A percentile compares a stretch with the other conserved stretches of the same genome.
Evolutionary conservation across 805 yeast species (phyloP).

Genomic region (Deakozyma indianensis): DNA sequence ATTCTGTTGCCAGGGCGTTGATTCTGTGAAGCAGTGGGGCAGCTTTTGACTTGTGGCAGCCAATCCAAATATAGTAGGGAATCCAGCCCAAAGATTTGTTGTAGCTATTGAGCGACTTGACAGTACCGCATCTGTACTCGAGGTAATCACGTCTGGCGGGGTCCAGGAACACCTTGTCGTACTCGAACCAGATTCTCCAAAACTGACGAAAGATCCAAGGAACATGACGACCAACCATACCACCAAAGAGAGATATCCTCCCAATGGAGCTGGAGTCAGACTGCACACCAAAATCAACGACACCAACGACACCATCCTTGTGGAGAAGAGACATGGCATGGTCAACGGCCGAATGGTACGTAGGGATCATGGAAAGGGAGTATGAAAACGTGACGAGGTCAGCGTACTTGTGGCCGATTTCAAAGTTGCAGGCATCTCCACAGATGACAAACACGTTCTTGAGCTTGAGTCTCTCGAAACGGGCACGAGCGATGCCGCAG

Average conservation of each 20-base stretch:
- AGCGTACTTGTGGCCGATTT: constrained; percentile 29
- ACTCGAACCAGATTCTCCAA: constrained; percentile 83
- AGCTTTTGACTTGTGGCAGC: constrained; percentile 44
- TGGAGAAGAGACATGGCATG: constrained; percentile 41
- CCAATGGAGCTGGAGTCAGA: constrained; percentile 49
- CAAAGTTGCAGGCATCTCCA: constrained; percentile 64
- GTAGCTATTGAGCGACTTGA: constrained; percentile 56
- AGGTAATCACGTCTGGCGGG: constrained; percentile 71
- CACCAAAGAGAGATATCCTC: constrained; percentile 62
- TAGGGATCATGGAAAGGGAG: constrained; percentile 75
- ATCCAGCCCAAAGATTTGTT: constrained; percentile 55
- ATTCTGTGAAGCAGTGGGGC: constrained; percentile 37
- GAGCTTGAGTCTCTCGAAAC: constrained; percentile 37
- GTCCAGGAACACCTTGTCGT: constrained; percentile 66
- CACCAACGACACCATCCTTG: constrained; percentile 45
- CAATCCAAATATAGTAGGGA: constrained; percentile 76
- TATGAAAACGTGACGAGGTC: constrained; percentile 68
- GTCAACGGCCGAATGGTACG: constrained; percentile 66
- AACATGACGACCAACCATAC: constrained; percentile 52
- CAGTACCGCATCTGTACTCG: constrained; percentile 70
- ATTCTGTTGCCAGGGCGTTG: constrained; percentile 65
- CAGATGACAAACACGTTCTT: constrained; percentile 51
- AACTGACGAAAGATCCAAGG: constrained; percentile 69
- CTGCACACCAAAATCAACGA: constrained; percentile 75
- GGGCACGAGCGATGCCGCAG: constrained; percentile 51